Conservation (phyloP, 805 yeast genomes). For the Phaffomyces antillensis region DNA sequence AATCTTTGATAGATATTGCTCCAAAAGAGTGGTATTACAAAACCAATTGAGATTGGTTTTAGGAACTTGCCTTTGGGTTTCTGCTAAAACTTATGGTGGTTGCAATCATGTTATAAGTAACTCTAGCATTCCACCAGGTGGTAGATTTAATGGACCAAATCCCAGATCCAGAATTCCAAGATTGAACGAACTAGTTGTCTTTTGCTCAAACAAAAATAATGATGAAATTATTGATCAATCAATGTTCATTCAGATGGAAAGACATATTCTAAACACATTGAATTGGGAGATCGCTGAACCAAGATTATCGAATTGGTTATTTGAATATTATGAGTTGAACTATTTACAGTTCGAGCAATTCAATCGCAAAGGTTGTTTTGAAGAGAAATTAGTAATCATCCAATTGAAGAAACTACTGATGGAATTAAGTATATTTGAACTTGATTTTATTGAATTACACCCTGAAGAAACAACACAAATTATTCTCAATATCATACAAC, state of each 20-base stretch:
- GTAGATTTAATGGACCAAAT: constrained; percentile 61
- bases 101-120: constrained; percentile 59
- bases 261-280: constrained; percentile 63
- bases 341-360: constrained; percentile 30
- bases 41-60: constrained; percentile 89
- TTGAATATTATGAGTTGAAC: constrained; percentile 37
- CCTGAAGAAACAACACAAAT: constrained; percentile 23
- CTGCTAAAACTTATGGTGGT: constrained; percentile 78
- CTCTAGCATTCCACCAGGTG: constrained; percentile 44
- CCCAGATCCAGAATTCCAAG: constrained; percentile 71
- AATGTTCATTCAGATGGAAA: constrained; percentile 82
- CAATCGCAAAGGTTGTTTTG: constrained; percentile 15
- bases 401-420: constrained; percentile 42
- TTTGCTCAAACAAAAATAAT: constrained; percentile 48
- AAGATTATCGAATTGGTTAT: constrained; percentile 40
- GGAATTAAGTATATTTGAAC: constrained; percentile 42
- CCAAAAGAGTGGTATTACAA: constrained; percentile 73
- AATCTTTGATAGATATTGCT: constrained; percentile 85
- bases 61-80: constrained; percentile 88
- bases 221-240: constrained; percentile 51
- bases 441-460: constrained; percentile 34
- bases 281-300: constrained; percentile 73
- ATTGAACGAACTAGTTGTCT: constrained; percentile 61
- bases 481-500: constrained; percentile 14
- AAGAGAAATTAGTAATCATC: constrained; percentile 31